Base-by-base conservation (phyloP, 2,329 filamentous ascomycete genomes). In the Fonsecaea erecta region DNA sequence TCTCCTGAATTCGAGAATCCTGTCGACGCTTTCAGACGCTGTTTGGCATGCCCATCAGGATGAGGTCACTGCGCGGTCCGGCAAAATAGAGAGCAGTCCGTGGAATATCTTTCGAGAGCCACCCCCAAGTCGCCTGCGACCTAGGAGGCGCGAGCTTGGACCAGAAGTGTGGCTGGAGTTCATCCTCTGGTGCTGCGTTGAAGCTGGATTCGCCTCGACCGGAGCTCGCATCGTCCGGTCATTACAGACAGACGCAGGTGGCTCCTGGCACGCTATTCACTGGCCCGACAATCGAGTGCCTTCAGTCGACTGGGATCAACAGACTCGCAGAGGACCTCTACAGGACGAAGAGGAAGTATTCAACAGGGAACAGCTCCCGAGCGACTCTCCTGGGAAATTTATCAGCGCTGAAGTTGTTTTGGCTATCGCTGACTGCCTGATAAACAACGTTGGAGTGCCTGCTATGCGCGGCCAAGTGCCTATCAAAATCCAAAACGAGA, bases 391-490 rank as follows among this genome's bases (percentile, higher is more conserved):
- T 1, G 65, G 68, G 48, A 75, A 78, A 56, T 86, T 83, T 0
- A 81, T 89, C 70, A 88, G 85, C 71, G 78, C 79, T 48, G 86
- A 89, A 74, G 80, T 88, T 11, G 79, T 88, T 28, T 77, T 81
- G 58, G 82, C 84, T 5, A 80, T 86, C 46, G 75, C 86, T 32
- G 83, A 86, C 70, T 83, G 81, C 16, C 72, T 86, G 14, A 72
- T 83, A 46, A 84, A 81, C 65, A 79, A 78, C 60, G 70, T 80
- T 24, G 81, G 81, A 52, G 34, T 78, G 70, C 66, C 72, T 67
- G 60, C 75, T 74, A 30, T 18, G 14, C 18, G 26, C 18, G 37
- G 9, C 34, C 21, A 55, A 4, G 40, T 34, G 14, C 21, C 64
- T 14, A 14, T 60, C 9, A 28, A 60, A 26, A 54, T 67, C 18